phyloP scores from a whole-genome alignment of 2,329 filamentous ascomycete genomes.

The Pyrenophora teres region DNA sequence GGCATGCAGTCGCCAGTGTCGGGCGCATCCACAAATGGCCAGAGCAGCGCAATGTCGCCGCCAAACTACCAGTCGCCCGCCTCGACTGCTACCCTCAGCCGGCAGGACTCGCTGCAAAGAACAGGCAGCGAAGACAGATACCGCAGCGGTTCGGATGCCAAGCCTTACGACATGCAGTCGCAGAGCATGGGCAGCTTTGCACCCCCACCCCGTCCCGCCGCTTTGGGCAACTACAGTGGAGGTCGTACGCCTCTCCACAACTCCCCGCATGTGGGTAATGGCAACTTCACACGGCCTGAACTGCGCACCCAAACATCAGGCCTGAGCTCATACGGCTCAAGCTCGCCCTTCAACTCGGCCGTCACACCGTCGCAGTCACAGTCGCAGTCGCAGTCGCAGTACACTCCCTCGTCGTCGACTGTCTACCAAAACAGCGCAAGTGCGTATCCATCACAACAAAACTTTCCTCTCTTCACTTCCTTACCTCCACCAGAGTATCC shows the following conservation, averaged over 20 bases:
- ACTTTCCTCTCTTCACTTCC: conserved; percentile 63
- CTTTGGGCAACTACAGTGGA: conserved; percentile 39
- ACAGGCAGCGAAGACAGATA: conserved; percentile 46
- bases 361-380: too few relatives aligned
- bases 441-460: conserved; percentile 64
- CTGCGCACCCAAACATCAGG: conserved; percentile 45
- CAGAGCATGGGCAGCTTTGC: conserved; percentile 42
- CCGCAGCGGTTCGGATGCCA: conserved; percentile 35
- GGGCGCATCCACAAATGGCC: conserved; percentile 21
- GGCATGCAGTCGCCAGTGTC: conserved; percentile 43
- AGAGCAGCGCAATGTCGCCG: conserved; percentile 41
- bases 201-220: conserved; percentile 43
- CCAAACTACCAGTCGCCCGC: conserved; percentile 42
- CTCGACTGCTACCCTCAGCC: conserved; percentile 33
- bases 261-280: conserved; percentile 45
- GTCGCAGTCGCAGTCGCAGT: conserved; percentile 49
- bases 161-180: conserved; percentile 45
- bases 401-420: conserved; percentile 53
- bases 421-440: conserved; percentile 43
- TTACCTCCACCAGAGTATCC: conserved; percentile 64
- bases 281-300: conserved; percentile 42
- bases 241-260: conserved; percentile 40
- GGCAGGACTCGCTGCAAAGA: conserved; percentile 41
- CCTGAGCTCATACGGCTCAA: conserved; percentile 40
- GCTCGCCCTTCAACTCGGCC: conserved; percentile 44